Evolutionary conservation across 345 rosid species (phyloP), one percentile per base, ranked within the genome.

Genomic region (Abelmoschus esculentus): DNA sequence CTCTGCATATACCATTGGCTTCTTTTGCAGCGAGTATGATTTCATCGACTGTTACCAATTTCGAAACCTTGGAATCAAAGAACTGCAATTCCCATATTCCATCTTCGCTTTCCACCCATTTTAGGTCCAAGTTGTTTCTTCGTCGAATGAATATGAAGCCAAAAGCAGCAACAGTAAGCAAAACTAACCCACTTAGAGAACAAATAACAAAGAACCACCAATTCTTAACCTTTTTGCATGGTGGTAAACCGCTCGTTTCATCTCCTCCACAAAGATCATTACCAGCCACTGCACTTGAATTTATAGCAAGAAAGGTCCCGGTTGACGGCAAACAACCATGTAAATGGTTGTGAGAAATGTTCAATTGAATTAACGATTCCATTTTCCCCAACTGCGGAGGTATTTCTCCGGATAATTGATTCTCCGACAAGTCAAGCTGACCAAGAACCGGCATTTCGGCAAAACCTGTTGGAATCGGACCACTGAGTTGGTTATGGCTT

Each of bases 281-380:
- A 11, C 97, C 98, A 0, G 75, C 71, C 5, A 93, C 85, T 0
- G 97, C 80, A 38, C 85, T 90, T 38, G 80, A 81, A 34, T 89
- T 90, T 67, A 93, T 87, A 11, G 90, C 93, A 13, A 90, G 85
- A 84, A 93, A 93, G 1, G 81, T 92, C 50, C 89, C 97, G 0
- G 86, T 89, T 13, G 70, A 47, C 1, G 98, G 98, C 67, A 93
- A 75, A 29, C 72, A 75, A 13, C 98, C 98, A 0, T 70, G 87
- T 62, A 89, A 77, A 70, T 55, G 81, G 68, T 89, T 89, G 80
- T 82, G 79, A 62, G 93, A 89, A 63, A 89, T 71, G 73, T 89
- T 86, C n/a, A 89, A 79, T 74, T 83, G 85, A 58, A 86, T 84
- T 56, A 89, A 88, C 1, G 89, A 82, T 36, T 78, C 86, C 3